Evolutionary conservation across 768 basidiomycete species (phyloP).

Genomic region (Lactarius akahatsu): DNA sequence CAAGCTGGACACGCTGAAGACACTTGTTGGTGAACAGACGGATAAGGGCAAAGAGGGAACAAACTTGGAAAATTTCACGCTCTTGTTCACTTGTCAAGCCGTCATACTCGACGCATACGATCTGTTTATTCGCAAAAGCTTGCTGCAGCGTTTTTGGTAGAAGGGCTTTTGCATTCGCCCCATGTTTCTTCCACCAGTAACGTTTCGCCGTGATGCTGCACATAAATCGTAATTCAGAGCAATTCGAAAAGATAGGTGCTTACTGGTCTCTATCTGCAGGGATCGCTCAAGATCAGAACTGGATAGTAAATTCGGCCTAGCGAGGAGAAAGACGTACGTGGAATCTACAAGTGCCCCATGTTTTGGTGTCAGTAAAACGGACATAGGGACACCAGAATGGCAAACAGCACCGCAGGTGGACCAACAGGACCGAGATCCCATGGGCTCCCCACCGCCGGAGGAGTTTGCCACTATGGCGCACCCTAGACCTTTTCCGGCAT

Average conservation of each 20-base stretch:
- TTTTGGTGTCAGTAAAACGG: conserved; percentile 9
- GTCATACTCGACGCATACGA: conserved; percentile 71
- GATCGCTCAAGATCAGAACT: background rate
- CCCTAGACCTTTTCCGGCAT: background rate
- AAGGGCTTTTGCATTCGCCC: conserved; percentile 44
- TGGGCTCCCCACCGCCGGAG: conserved; percentile 8
- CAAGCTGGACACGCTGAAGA: conserved; percentile 68
- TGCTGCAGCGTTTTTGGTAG: conserved; percentile 45
- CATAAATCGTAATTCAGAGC: conserved; percentile 39
- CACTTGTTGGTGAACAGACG: background rate
- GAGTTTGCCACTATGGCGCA: conserved; percentile 3
- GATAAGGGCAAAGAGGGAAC: conserved; percentile 23
- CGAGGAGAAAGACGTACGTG: conserved; percentile 42
- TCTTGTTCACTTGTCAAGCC: conserved; percentile 53
- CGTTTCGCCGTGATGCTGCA: conserved; percentile 35
- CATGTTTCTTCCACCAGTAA: conserved; percentile 29
- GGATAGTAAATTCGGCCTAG: conserved; percentile 9
- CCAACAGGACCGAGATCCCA: background rate
- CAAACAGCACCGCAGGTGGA: conserved; percentile 21
- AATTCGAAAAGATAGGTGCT: conserved; percentile 24
- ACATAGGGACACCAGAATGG: background rate
- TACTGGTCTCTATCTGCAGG: conserved; percentile 49
- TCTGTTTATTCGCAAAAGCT: conserved; percentile 68
- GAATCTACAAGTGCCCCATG: conserved; percentile 43
- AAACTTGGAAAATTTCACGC: conserved; percentile 71